Conservation (phyloP, 805 yeast genomes). For the Yamadazyma sp. region DNA sequence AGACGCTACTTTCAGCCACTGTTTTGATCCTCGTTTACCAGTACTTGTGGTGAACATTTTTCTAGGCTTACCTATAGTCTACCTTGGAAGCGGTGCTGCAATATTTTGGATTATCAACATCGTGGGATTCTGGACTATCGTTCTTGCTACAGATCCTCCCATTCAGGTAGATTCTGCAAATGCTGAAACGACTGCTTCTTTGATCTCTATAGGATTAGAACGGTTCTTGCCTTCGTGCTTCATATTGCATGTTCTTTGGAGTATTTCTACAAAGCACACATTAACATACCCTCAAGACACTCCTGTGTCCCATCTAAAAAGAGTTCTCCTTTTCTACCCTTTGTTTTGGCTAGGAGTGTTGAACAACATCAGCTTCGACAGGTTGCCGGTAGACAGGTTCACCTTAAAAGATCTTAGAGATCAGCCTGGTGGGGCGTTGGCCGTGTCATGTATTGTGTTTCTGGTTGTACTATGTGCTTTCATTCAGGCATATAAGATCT, state of each 20-base stretch:
- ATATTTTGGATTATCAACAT: conserved; percentile 58
- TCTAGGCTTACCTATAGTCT: conserved; percentile 62
- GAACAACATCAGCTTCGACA: conserved; percentile 85
- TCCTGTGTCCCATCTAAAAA: conserved; percentile 37
- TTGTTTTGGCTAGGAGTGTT: conserved; percentile 81
- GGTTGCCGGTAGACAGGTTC: conserved; percentile 83
- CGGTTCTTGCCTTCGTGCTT: conserved; percentile 75
- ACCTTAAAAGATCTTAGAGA: conserved; percentile 66
- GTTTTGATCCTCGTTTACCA: conserved; percentile 66
- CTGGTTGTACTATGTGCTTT: conserved; percentile 54
- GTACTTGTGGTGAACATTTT: conserved; percentile 59
- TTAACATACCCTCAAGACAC: conserved; percentile 23
- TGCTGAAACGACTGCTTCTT: conserved; percentile 53
- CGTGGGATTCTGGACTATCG: conserved; percentile 82
- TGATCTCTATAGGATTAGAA: conserved; percentile 70
- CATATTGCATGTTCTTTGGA: conserved; percentile 71
- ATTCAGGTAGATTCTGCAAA: conserved; percentile 51
- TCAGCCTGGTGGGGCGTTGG: conserved; percentile 74
- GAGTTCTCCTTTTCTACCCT: conserved; percentile 68
- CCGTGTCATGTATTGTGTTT: conserved; percentile 53
- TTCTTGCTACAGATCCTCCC: conserved; percentile 81
- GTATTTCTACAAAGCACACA: conserved; percentile 50
- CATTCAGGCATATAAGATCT: conserved; percentile 73
- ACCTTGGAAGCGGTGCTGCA: conserved; percentile 43
- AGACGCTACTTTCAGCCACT: conserved; percentile 40